phyloP scores from a whole-genome alignment of 768 basidiomycete species.

The Leccinum boreale region DNA sequence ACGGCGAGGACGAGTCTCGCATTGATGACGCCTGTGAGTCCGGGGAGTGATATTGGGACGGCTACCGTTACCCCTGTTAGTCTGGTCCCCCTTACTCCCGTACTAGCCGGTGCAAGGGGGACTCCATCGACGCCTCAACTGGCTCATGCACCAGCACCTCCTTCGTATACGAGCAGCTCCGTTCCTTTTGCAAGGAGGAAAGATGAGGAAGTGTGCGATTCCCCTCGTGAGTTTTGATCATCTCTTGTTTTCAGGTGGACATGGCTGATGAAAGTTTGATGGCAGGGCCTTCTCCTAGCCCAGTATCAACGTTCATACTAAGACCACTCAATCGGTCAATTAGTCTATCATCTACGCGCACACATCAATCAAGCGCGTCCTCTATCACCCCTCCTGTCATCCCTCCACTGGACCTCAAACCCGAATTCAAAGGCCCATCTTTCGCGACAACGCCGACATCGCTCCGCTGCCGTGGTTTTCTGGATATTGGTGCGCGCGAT shows the following conservation, averaged over 20 bases:
- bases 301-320: conserved; percentile 55
- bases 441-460: conserved; percentile 30
- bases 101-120: conserved; percentile 18
- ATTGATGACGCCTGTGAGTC: conserved; percentile 26
- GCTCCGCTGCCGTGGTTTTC: conserved; percentile 17
- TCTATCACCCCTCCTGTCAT: conserved; percentile 45
- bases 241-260: neutral
- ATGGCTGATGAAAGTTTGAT: conserved; percentile 3
- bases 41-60: conserved; percentile 14
- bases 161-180: conserved; percentile 18
- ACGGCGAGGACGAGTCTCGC: conserved; percentile 34
- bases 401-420: conserved; percentile 57
- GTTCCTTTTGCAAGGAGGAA: conserved; percentile 24
- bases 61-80: conserved; percentile 29
- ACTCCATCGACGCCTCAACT: conserved; percentile 9
- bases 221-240: conserved; percentile 39
- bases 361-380: conserved; percentile 46
- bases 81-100: conserved; percentile 28
- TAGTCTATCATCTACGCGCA: conserved; percentile 61
- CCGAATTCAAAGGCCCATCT: conserved; percentile 43
- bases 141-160: conserved; percentile 17
- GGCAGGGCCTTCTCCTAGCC: conserved; percentile 42
- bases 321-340: conserved; percentile 64
- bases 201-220: conserved; percentile 30
- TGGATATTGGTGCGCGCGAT: conserved; percentile 28